phyloP scores from a whole-genome alignment of 2,329 filamentous ascomycete species.

The Beauveria asiatica region DNA sequence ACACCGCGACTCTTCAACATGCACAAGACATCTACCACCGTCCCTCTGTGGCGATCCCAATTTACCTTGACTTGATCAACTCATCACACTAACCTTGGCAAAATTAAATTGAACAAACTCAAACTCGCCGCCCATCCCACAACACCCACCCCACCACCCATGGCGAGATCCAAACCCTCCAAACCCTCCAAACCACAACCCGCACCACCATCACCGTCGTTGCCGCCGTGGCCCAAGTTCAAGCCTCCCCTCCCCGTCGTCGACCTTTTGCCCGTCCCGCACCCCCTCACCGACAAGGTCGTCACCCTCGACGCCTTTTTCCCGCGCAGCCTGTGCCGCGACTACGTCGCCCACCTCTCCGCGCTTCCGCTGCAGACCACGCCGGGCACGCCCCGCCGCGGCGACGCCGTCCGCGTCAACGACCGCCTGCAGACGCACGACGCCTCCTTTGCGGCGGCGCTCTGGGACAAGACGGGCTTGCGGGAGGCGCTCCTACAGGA shows the following conservation, averaged over 20 bases:
- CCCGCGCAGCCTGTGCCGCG: constrained; percentile 64
- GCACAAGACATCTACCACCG: too few species aligned
- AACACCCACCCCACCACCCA: constrained; percentile 8
- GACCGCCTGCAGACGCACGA: constrained; percentile 83
- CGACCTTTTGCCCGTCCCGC: constrained; percentile 51
- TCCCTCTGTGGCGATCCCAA: too few species aligned
- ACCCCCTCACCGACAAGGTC: constrained; percentile 51
- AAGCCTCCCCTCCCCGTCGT: constrained; percentile 58
- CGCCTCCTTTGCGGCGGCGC: constrained; percentile 57
- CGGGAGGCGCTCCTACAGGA: constrained; percentile 44
- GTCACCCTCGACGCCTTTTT: constrained; percentile 67
- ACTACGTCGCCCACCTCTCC: constrained; percentile 64
- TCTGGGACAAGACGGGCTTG: constrained; percentile 74
- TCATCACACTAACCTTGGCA: neutral
- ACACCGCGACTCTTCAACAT: too few species aligned
- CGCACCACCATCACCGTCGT: neutral
- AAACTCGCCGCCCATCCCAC: neutral
- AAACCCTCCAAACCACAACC: constrained; percentile 13
- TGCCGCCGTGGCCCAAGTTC: constrained; percentile 58
- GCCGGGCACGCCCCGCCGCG: constrained; percentile 67
- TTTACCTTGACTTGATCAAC: neutral
- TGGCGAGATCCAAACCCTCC: constrained; percentile 26
- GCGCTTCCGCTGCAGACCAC: constrained; percentile 68
- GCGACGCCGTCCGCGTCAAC: constrained; percentile 77
- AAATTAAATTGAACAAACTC: too few species aligned